phyloP scores from a whole-genome alignment of 495 filamentous ascomycete genomes.

The Daldinia vernicosa region DNA sequence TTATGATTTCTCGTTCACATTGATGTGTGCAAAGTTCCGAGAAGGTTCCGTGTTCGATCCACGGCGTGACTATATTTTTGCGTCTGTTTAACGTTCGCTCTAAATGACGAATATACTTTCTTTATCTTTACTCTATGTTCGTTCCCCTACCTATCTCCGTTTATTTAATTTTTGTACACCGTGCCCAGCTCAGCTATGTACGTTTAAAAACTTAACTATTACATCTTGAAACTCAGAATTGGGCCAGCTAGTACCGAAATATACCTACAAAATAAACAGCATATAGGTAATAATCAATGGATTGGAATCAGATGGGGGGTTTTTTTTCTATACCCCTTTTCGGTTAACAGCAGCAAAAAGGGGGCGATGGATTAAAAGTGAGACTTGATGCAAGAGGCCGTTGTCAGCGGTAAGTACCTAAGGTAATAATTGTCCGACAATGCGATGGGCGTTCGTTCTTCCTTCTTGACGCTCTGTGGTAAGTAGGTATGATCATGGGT shows the following conservation, averaged over 20 bases:
- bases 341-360: conserved; percentile 1
- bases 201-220: neutral
- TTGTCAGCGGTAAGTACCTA: neutral
- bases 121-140: neutral
- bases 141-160: neutral
- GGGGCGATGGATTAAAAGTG: neutral
- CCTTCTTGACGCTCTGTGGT: no score
- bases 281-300: no score
- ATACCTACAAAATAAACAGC: no score
- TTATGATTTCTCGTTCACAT: conserved; percentile 63
- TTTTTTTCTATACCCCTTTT: neutral
- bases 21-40: conserved; percentile 48
- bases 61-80: conserved; percentile 52
- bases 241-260: no score
- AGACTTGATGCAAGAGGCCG: conserved; percentile 22
- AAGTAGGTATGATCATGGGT: neutral
- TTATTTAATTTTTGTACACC: neutral
- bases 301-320: conserved; percentile 3
- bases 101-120: neutral
- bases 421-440: conserved; percentile 2
- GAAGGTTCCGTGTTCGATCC: conserved; percentile 62
- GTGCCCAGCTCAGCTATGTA: no score
- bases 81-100: neutral
- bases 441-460: neutral
- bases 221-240: neutral